Evolutionary conservation across 352 stramenopile genomes (phyloP), one percentile per base, ranked within the genome.

Genomic region (Pythium chondricola): DNA sequence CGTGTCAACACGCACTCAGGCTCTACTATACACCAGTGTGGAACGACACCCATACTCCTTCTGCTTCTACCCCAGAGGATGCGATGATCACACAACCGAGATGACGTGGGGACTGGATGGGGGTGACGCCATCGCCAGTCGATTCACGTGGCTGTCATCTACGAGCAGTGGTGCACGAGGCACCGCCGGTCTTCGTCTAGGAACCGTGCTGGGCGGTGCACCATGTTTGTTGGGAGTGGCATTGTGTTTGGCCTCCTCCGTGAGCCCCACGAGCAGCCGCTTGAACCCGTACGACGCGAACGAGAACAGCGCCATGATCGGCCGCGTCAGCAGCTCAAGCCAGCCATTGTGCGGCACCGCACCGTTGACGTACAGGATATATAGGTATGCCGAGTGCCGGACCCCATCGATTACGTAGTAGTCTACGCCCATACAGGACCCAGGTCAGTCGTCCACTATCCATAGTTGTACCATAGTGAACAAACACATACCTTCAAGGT

Each of bases 401-500:
- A 77, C 70, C 18, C 78, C 80, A 39, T 92, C 66, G 61, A 94
- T 94, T 62, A 91, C 63, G 58, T 94, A 94, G 41, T 94, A 94
- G 47, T 94, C 81, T 88, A 52, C 36, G 49, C 31, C n/a, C n/a
- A n/a, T n/a, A n/a, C n/a, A n/a, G n/a, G n/a, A n/a, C n/a, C n/a
- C n/a, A n/a, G n/a, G n/a, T n/a, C n/a, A n/a, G n/a, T n/a, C n/a
- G n/a, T n/a, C n/a, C n/a, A n/a, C n/a, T n/a, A n/a, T n/a, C n/a
- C n/a, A n/a, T n/a, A n/a, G n/a, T n/a, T n/a, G n/a, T n/a, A n/a
- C n/a, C n/a, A n/a, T n/a, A n/a, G n/a, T n/a, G n/a, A n/a, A n/a
- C n/a, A n/a, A n/a, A n/a, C n/a, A 21, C 45, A 22, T 46, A 96
- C 88, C 85, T 83, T 94, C 62, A 38, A 98, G 90, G 52, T 88